A percentile compares a stretch with the other conserved stretches of the same genome.
Conservation (phyloP, 257 asterid genomes). For the Ballota nigra region DNA sequence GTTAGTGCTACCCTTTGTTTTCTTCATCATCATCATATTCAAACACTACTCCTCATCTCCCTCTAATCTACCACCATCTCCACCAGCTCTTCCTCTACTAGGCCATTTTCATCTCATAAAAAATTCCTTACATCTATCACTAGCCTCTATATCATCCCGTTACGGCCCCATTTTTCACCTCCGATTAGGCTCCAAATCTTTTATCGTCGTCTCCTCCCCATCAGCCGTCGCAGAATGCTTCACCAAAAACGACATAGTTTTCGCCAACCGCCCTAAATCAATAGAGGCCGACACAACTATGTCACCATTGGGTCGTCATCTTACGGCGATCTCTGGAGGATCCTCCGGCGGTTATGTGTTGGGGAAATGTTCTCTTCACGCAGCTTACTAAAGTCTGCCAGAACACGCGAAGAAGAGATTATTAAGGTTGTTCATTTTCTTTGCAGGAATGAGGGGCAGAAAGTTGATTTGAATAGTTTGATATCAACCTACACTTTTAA, state of each 20-base stretch:
- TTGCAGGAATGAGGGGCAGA: no score
- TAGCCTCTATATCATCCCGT: neutral
- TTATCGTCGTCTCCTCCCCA: neutral
- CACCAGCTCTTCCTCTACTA: neutral
- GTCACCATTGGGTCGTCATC: no score
- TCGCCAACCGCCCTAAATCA: neutral
- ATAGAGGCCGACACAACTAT: neutral
- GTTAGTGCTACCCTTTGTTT: neutral
- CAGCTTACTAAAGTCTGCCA: no score
- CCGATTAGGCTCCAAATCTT: neutral
- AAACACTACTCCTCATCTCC: neutral
- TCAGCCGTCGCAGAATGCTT: neutral
- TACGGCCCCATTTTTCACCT: neutral
- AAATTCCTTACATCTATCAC: neutral
- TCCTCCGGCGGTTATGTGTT: no score
- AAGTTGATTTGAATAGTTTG: no score
- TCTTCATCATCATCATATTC: neutral
- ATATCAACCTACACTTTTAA: neutral
- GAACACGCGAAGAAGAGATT: no score
- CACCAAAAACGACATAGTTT: neutral
- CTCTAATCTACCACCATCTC: neutral
- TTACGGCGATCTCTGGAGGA: no score
- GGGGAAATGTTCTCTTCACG: no score
- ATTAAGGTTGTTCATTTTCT: no score
- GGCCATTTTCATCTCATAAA: neutral